Conservation (phyloP, 768 basidiomycete species). For the Suillus fuscotomentosus region DNA sequence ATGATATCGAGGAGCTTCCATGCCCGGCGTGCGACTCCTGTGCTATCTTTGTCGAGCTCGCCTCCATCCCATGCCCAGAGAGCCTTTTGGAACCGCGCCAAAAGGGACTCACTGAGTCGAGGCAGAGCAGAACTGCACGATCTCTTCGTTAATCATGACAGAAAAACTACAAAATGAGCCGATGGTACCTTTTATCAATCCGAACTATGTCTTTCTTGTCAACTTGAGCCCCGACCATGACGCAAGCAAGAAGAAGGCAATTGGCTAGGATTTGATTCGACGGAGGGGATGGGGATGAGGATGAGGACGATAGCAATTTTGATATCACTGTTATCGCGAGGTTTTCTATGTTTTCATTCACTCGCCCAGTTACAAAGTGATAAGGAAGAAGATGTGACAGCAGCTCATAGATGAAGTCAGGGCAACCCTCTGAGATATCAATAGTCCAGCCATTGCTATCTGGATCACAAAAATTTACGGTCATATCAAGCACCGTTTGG, state of each 20-base stretch:
- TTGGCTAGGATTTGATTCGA: not conserved
- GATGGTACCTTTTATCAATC: too few relatives aligned
- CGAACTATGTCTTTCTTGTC: not conserved
- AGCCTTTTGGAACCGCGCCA: too few relatives aligned
- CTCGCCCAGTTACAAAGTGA: not conserved
- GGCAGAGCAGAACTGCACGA: too few relatives aligned
- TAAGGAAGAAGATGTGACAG: not conserved
- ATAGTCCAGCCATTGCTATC: fast-evolving
- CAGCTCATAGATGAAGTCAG: not conserved
- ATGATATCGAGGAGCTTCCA: too few relatives aligned
- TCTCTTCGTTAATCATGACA: too few relatives aligned
- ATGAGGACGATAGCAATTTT: not conserved
- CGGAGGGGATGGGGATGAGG: not conserved
- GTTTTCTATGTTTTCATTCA: not conserved
- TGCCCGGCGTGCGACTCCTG: too few relatives aligned
- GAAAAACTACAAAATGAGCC: too few relatives aligned
- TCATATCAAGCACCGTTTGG: not conserved
- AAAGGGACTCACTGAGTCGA: too few relatives aligned
- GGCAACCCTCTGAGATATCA: fast-evolving
- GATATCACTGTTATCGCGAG: not conserved
- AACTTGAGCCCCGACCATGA: not conserved
- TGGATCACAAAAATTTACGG: not conserved
- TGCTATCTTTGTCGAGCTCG: too few relatives aligned
- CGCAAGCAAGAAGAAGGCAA: not conserved
- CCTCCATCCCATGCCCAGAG: too few relatives aligned